Conservation (phyloP, 139 green algal genomes). For the Dunaliella sp. region DNA sequence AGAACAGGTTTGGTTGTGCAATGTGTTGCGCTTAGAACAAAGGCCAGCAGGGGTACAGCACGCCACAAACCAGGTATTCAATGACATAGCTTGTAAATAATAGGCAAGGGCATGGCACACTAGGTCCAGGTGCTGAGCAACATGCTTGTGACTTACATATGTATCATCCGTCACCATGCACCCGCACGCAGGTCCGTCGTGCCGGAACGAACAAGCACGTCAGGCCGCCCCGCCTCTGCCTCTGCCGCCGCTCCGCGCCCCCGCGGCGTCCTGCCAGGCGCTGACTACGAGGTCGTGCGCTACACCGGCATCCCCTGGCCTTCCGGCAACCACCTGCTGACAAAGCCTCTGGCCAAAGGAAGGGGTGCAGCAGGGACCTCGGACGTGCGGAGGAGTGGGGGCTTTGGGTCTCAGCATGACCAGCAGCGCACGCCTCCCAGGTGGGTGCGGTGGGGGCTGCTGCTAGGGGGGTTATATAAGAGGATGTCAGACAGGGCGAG, state of each 20-base stretch:
- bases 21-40: too few species aligned
- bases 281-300: slow-evolving; percentile 8
- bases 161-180: not conserved
- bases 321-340: not conserved
- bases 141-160: not conserved
- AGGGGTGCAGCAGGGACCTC: too few species aligned
- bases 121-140: too few species aligned
- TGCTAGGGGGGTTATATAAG: too few species aligned
- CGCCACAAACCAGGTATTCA: too few species aligned
- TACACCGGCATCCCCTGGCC: not conserved
- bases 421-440: not conserved
- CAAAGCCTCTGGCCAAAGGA: not conserved
- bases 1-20: too few species aligned
- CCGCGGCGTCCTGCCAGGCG: not conserved
- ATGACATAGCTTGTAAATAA: too few species aligned
- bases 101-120: too few species aligned
- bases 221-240: not conserved
- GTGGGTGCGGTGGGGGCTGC: too few species aligned
- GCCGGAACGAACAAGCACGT: not conserved
- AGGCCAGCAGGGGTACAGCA: too few species aligned
- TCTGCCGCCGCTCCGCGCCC: not conserved
- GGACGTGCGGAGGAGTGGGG: not conserved
- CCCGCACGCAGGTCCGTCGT: not conserved
- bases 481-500: too few species aligned
- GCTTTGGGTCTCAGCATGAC: not conserved